Conservation (phyloP, 1,284 basidiomycete genomes). For the Tylopilus sp. region DNA sequence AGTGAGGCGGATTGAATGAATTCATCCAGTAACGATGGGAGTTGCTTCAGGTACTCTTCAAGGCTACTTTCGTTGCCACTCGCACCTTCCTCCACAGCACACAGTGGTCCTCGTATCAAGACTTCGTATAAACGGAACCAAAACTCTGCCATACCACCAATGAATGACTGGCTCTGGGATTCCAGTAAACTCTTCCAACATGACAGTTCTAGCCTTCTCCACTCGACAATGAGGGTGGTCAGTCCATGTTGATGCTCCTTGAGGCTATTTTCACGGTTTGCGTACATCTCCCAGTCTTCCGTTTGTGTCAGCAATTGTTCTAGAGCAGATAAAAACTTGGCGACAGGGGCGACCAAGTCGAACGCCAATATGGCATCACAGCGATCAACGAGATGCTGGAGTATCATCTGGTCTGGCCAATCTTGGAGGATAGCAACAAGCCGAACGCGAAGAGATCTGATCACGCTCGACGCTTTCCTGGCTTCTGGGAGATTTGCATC, state of each 20-base stretch:
- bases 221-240: slow-evolving; percentile 81
- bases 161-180: slow-evolving; percentile 69
- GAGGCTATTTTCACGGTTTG: slow-evolving; percentile 86
- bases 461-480: slow-evolving; percentile 61
- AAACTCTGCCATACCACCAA: slow-evolving; percentile 75
- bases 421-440: slow-evolving; percentile 70
- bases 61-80: slow-evolving; percentile 47
- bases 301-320: slow-evolving; percentile 89
- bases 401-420: slow-evolving; percentile 98
- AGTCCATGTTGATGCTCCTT: slow-evolving; percentile 71
- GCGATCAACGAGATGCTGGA: slow-evolving; percentile 82
- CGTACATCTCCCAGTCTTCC: slow-evolving; percentile 97
- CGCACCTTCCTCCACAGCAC: slow-evolving; percentile 51
- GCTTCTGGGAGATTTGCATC: slow-evolving; percentile 77
- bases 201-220: slow-evolving; percentile 88
- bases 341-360: slow-evolving; percentile 75
- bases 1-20: slow-evolving; percentile 82
- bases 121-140: slow-evolving; percentile 94
- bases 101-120: slow-evolving; percentile 68
- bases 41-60: slow-evolving; percentile 65
- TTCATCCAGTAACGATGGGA: slow-evolving; percentile 82
- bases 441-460: slow-evolving; percentile 60
- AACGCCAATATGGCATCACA: slow-evolving; percentile 75
- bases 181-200: slow-evolving; percentile 88
- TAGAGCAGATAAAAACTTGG: slow-evolving; percentile 82